A percentile compares a stretch with the other conserved stretches of the same genome.
Conservation (phyloP, 108 stramenopile genomes). For the Cyclotella choctawhatcheeana region DNA sequence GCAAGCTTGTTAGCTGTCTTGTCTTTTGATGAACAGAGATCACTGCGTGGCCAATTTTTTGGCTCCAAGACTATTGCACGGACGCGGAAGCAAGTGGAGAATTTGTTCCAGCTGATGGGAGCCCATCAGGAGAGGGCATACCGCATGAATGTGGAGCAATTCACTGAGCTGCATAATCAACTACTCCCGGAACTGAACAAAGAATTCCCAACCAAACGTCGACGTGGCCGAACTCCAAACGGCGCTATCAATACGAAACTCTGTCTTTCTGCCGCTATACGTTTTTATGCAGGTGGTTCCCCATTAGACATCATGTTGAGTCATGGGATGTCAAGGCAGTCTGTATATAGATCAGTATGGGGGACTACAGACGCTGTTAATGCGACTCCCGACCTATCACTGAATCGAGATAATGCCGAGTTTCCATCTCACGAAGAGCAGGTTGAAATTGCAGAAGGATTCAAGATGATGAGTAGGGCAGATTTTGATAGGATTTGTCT, state of each 20-base stretch:
- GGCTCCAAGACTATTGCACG: neutral
- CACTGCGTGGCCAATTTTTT: neutral
- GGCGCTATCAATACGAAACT: neutral
- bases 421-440: constrained; percentile 24
- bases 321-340: neutral
- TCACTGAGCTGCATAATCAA: neutral
- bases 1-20: neutral
- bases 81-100: neutral
- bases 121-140: neutral
- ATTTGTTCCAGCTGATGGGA: neutral
- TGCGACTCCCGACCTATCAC: neutral
- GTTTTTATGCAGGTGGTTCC: neutral
- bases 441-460: constrained; percentile 5
- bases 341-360: neutral
- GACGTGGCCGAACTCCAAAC: neutral
- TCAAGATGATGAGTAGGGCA: neutral
- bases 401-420: neutral
- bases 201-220: neutral
- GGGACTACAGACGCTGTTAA: neutral
- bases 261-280: neutral
- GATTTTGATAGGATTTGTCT: constrained; percentile 14
- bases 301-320: neutral
- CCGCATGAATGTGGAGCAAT: neutral
- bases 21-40: neutral
- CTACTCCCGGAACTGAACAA: neutral